Base-by-base conservation (phyloP, 2,329 filamentous ascomycete species). In the Ceratocystis destructans region DNA sequence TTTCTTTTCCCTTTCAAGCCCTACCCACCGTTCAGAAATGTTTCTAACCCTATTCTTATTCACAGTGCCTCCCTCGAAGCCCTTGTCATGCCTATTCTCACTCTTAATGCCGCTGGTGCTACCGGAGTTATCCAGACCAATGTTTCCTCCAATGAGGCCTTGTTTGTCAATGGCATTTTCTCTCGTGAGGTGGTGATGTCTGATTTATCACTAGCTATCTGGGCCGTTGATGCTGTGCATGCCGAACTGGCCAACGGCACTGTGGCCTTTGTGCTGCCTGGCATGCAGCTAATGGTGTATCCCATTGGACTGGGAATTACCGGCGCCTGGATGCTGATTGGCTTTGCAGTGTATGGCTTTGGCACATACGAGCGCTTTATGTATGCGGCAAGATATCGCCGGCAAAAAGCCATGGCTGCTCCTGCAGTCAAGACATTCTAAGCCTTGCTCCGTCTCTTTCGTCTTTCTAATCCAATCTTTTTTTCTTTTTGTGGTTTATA, bases 111-210 rank as follows among this genome's bases (percentile, higher is more conserved):
- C n/a, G 77, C 75, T 50, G 82, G 80, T 70, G 71, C 77, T 33
- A 73, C 75, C 15, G 83, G 83, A 69, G 74, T 75, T 0, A 78
- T 89, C 67, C 80, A 77, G 71, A 87, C 87, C 62, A 85, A 83
- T 44, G 82, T 90, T 63, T 86, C 86, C 8, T 81, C 83, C 68
- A 85, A 87, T 74, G 85, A 89, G 73, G 87, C 87, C 17, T 81
- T 83, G 5, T 91, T 90, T 70, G 81, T 90, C 48, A 82, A 82
- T 15, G 88, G 88, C 64, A 81, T 88, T 71, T 90, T 90, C 75
- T 82, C 86, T 65, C 75, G 80, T 62, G 77, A 82, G 66, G 76
- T 82, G 15, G 73, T 83, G 71, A 74, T 80, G 71, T 85, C 82
- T 67, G 75, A 78, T 63, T 77, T 80, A 46, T 73, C 76, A 57